A percentile compares a stretch with the other conserved stretches of the same genome.
phyloP scores from a whole-genome alignment of 148 eudicot species.

The Chenopodium suecicum region DNA sequence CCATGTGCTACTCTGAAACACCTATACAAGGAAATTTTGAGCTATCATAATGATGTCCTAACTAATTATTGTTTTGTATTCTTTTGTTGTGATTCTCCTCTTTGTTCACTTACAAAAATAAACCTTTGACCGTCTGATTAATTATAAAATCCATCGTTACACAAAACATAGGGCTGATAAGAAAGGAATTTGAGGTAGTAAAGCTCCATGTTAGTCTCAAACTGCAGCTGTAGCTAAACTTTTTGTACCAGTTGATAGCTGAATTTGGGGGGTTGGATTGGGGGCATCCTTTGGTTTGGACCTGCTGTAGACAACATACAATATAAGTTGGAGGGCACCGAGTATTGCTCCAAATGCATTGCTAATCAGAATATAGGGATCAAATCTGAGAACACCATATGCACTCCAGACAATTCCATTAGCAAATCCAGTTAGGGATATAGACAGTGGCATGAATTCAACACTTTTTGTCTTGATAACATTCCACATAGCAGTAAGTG shows the following conservation, averaged over 20 bases:
- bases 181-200: background rate
- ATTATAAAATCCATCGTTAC: constrained; percentile 3
- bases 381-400: background rate
- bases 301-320: background rate
- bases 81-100: background rate
- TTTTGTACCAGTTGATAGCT: background rate
- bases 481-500: background rate
- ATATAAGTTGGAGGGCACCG: background rate
- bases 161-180: background rate
- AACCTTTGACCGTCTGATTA: too few relatives aligned
- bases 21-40: background rate
- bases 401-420: background rate
- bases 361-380: background rate
- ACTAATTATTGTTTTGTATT: too few relatives aligned
- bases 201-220: background rate
- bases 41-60: too few relatives aligned
- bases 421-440: background rate
- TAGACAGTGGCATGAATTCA: background rate
- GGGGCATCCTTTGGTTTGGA: background rate
- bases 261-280: background rate
- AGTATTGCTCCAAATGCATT: background rate
- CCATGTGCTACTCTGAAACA: background rate
- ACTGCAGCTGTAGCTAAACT: background rate
- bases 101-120: background rate
- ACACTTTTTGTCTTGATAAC: background rate